Percentiles rank a stretch among this genome's conserved stretches.
These are phyloP conservation scores for Leccinum pellstonianum DNA, from an alignment of 768 basidiomycete species.

Conservation along the genomic window DNA sequence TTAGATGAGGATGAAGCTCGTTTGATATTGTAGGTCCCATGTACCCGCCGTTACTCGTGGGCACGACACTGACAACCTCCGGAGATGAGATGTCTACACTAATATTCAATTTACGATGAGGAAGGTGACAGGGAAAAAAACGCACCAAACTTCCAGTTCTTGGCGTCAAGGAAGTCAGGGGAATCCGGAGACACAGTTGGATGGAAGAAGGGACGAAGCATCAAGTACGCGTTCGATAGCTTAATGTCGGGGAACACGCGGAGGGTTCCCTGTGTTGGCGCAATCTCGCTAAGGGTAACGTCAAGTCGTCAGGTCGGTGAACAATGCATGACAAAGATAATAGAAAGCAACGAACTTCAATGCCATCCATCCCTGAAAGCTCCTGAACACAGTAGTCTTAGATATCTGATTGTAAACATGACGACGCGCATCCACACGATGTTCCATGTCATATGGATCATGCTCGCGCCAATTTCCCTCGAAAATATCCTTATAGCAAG, in stretches of 20 bases:
- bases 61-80: constrained; percentile 34
- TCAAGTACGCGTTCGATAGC: constrained; percentile 51
- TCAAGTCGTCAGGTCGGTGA: neutral
- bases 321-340: neutral
- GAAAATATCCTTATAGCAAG: constrained; percentile 61
- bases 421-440: constrained; percentile 50
- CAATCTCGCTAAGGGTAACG: constrained; percentile 49
- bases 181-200: constrained; percentile 42
- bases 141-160: constrained; percentile 53
- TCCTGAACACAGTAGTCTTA: constrained; percentile 54
- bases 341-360: constrained; percentile 45
- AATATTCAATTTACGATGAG: constrained; percentile 11
- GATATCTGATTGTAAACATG: constrained; percentile 32
- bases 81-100: constrained; percentile 43
- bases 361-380: constrained; percentile 76
- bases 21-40: no score
- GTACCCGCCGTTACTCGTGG: no score
- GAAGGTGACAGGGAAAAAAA: constrained; percentile 21
- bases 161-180: constrained; percentile 41
- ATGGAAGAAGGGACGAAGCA: constrained; percentile 59
- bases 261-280: constrained; percentile 49
- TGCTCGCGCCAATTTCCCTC: constrained; percentile 60
- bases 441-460: no score
- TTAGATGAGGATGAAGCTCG: no score
- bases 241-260: constrained; percentile 63